Evolutionary conservation across 164 flowering plant species (phyloP).

Genomic region (Vitis rotundifolia): DNA sequence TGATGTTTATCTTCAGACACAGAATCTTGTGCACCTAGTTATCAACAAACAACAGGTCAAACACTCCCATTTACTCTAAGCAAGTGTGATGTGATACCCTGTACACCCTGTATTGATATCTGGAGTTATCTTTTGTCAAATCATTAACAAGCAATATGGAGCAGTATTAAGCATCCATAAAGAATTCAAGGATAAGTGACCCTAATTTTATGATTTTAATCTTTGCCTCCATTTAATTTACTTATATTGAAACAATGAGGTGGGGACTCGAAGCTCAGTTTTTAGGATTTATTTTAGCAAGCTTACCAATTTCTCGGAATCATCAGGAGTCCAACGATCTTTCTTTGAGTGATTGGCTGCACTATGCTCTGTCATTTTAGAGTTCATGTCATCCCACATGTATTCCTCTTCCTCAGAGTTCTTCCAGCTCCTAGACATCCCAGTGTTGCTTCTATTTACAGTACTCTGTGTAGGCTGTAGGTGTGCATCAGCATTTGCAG

Average conservation of each 20-base stretch:
- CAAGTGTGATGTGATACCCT: background rate
- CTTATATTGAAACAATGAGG: background rate
- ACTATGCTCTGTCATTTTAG: constrained; percentile 47
- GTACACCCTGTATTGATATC: too few relatives aligned
- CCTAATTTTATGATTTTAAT: background rate
- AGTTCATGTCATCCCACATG: constrained; percentile 76
- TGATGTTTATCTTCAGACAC: too few relatives aligned
- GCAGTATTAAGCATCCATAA: too few relatives aligned
- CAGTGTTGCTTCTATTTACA: constrained; percentile 34
- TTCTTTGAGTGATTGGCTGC: constrained; percentile 37
- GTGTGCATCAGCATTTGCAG: constrained; percentile 32
- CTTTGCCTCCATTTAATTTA: too few relatives aligned
- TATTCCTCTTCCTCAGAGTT: constrained; percentile 95
- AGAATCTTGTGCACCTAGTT: too few relatives aligned
- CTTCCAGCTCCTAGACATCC: constrained; percentile 65
- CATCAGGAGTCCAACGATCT: constrained; percentile 50
- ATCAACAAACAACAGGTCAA: background rate
- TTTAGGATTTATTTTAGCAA: background rate
- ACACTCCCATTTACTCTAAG: background rate
- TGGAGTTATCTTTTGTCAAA: too few relatives aligned
- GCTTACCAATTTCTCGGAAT: constrained; percentile 51
- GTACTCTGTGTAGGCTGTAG: constrained; percentile 22
- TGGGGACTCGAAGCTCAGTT: background rate
- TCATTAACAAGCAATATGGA: too few relatives aligned
- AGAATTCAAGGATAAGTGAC: background rate